A percentile compares a stretch with the other conserved stretches of the same genome.
These are phyloP conservation scores for Daldinia childiae DNA, from an alignment of 495 filamentous ascomycete genomes.

Conservation along the genomic window DNA sequence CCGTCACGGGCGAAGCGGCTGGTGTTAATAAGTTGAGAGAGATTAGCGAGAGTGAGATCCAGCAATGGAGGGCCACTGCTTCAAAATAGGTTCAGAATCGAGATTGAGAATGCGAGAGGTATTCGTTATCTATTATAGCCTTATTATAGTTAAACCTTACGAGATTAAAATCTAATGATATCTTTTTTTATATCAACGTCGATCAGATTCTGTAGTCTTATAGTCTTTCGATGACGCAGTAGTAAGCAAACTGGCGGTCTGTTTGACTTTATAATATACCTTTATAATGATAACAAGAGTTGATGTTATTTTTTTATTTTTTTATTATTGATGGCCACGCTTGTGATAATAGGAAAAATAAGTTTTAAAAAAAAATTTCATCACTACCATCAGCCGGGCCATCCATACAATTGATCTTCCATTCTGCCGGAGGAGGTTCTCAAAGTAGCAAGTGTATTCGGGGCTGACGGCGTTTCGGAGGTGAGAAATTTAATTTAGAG, in stretches of 20 bases:
- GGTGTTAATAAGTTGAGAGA: slow-evolving; percentile 82
- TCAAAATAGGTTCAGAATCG: slow-evolving; percentile 8
- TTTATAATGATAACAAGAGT: not conserved
- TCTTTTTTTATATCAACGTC: not conserved
- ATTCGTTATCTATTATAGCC: not conserved
- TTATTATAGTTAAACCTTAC: not conserved
- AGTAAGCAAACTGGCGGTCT: not conserved
- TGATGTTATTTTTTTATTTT: too few relatives aligned
- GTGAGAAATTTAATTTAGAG: slow-evolving; percentile 27
- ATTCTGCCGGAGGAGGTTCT: slow-evolving; percentile 31
- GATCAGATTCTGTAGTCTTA: not conserved
- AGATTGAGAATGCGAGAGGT: not conserved
- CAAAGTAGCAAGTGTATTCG: slow-evolving; percentile 28
- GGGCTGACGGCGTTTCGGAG: slow-evolving; percentile 12
- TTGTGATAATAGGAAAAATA: not conserved
- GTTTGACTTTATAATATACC: not conserved
- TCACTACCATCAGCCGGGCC: not conserved
- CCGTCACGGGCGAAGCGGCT: slow-evolving; percentile 75
- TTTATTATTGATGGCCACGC: not conserved
- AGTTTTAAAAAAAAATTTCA: too few relatives aligned
- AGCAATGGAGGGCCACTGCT: slow-evolving; percentile 58
- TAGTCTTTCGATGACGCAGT: not conserved
- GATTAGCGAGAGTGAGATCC: slow-evolving; percentile 74
- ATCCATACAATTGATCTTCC: slow-evolving; percentile 11
- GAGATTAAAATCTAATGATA: not conserved